Conservation (phyloP, 2,329 filamentous ascomycete genomes). For the Microdochium bolleyi region DNA sequence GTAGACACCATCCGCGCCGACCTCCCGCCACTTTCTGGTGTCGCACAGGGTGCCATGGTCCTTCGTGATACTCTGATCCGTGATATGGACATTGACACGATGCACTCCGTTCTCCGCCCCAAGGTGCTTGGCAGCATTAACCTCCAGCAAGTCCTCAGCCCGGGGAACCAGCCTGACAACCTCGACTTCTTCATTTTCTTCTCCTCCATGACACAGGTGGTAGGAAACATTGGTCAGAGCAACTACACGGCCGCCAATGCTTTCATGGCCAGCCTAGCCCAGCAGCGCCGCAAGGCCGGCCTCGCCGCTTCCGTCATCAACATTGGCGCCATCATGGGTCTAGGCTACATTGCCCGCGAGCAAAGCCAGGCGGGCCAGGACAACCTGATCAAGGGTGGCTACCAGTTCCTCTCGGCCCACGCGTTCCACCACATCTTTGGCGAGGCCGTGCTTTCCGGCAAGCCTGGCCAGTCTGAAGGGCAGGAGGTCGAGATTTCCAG, state of each 20-base stretch:
- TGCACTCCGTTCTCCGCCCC: slow-evolving; percentile 3
- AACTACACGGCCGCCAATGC: slow-evolving; percentile 28
- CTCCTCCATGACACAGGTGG: slow-evolving; percentile 15
- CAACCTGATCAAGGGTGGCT: neutral
- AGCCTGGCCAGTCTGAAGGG: neutral
- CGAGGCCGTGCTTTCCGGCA: neutral
- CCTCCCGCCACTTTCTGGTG: slow-evolving; percentile 13
- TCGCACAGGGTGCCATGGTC: slow-evolving; percentile 21
- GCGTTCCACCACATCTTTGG: neutral
- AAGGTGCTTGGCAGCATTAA: slow-evolving; percentile 8
- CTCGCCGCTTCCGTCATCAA: slow-evolving; percentile 11
- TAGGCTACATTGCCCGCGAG: slow-evolving; percentile 21
- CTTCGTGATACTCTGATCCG: slow-evolving; percentile 7
- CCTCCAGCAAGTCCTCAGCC: slow-evolving; percentile 5
- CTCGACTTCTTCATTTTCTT: slow-evolving; percentile 29
- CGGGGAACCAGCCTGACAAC: neutral
- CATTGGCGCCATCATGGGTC: slow-evolving; percentile 24
- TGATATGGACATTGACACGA: neutral
- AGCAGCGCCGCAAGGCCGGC: slow-evolving; percentile 4
- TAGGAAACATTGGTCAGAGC: slow-evolving; percentile 21
- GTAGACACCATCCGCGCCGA: slow-evolving; percentile 4
- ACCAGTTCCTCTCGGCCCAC: neutral
- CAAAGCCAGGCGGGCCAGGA: too few species aligned
- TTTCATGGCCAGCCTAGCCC: slow-evolving; percentile 24
- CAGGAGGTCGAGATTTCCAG: neutral